Evolutionary conservation across 768 basidiomycete genomes (phyloP), one percentile per base, ranked within the genome.

Genomic region (Pisolithus microcarpus): DNA sequence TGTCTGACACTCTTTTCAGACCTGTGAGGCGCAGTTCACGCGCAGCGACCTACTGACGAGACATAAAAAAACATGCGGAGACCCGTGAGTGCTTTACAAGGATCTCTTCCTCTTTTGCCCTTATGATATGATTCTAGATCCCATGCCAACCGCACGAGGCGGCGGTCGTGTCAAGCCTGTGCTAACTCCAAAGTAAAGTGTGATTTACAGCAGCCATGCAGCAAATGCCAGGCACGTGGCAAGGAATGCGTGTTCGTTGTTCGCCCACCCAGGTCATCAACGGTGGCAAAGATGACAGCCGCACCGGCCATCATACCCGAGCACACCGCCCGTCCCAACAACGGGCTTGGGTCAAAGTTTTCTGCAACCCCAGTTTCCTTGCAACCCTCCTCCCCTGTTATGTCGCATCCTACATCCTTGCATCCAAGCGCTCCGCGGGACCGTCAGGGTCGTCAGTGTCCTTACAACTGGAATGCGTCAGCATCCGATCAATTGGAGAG

Each of bases 171-270:
- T 59, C 78, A 79, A 68, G 78, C 82, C 18, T 87, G 85, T 63
- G 84, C 82, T 3, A 81, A 82, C 56, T 84, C 83, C n/a, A 86
- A 87, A 67, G 77, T 85, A 13, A 85, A 84, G 68, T 87, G 85
- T 64, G 79, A 85, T 62, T 69, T 84, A 6, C 75, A 81, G 55
- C 76, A 72, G 51, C 85, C 85, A 16, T 87, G 85, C 63, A 76
- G 81, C 16, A 82, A 82, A 62, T 87, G 85, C 63, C 68, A 70
- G 38, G 67, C 78, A 44, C 75, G 82, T 52, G 81, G 80, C 46
- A 75, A 80, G 52, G 77, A 82, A 50, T 87, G 85, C 62, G 61
- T 84, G 37, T 86, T 84, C 63, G 72, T 75, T 64, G 56, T 66
- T 51, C 63, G 62, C 38, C 55, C 64, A n/a, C 62, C 67, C 19